Base-by-base conservation (phyloP, 1,139 yeast genomes). In the Saccharomyces uvarum region DNA sequence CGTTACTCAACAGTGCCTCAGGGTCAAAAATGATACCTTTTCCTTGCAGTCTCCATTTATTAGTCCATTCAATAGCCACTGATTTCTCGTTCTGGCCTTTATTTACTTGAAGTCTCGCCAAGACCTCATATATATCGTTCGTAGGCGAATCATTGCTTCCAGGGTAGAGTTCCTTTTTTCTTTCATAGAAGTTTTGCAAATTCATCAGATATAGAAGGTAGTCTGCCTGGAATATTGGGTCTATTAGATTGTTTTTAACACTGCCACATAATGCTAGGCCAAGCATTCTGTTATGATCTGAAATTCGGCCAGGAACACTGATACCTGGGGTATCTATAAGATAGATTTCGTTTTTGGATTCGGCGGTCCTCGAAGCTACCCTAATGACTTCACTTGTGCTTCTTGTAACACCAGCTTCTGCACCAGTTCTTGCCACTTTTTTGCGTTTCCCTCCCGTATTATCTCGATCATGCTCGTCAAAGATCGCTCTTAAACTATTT, bases 321-420 rank as follows among this genome's bases (percentile, higher is more conserved):
- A 93, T 91, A 0, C 99, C 99, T 0, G 99, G 99, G 0, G 98
- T 87, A 68, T 93, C 99, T 63, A 87, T 83, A 13, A 91, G 77
- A 59, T 83, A 78, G 6, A 93, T 79, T 11, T 65, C 65, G 50
- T 83, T 83, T 0, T 95, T 95, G 41, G 77, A 77, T 14, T 75
- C 70, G 51, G 78, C 73, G 13, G 54, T 50, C 13, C 49, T 44
- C 3, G 59, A 50, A 14, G 48, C 6, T 21, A 93, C 76, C 54
- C 86, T 73, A 47, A 93, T 88, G 53, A 86, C 77, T 61, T 88
- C 95, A 56, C 95, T 84, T 0, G 96, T 84, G 41, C 80, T 79
- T 56, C 90, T 74, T 0, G 99, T 93, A 3, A 93, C 90, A 16
- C 99, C 99, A 0, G 98, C 97, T 62, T 82, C 85, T 7, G 88